Evolutionary conservation across 1,284 basidiomycete species (phyloP), one percentile per base, ranked within the genome.

Genomic region (Puccinia novopanici): DNA sequence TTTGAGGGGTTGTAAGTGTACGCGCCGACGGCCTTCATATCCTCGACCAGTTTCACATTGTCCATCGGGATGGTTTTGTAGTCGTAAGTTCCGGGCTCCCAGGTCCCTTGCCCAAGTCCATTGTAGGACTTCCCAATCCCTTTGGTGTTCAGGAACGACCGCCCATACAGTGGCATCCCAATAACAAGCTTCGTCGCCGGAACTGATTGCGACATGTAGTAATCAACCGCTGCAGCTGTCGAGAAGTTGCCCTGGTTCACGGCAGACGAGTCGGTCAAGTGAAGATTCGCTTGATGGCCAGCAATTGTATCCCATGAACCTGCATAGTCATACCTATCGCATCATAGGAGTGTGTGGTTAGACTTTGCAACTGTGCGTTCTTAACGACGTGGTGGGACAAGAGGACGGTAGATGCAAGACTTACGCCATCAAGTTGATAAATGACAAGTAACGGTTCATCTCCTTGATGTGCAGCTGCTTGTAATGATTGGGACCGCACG

Each of bases 361-460:
- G n/a, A n/a, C n/a, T n/a, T n/a, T n/a, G n/a, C n/a, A n/a, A n/a
- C n/a, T n/a, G n/a, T n/a, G n/a, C n/a, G n/a, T n/a, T n/a, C n/a
- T n/a, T n/a, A n/a, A n/a, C n/a, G n/a, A n/a, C n/a, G n/a, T n/a
- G n/a, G n/a, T n/a, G n/a, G n/a, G 30, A 63, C 15, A 12, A 30
- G 6, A 22, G 68, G 48, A 2, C 40, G 68, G 45, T 15, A 6
- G 22, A 34, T 5, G 30, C 22, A 30, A 40, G 24, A 59, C 79
- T 80, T 67, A 80, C 79, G 79, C 79, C 79, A 80, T 80, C 22
- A 80, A 57, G 27, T 74, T 80, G 19, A 80, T 75, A 34, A 80
- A 80, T 22, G 79, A 80, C 50, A 80, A 48, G 34, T 80, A 80
- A 17, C 27, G 70, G 48, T 37, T 45, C 70, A 80, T 74, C 42